Percentiles rank a stretch among this genome's conserved stretches.
phyloP scores from a whole-genome alignment of 495 filamentous ascomycete genomes.

The Tuber indicum region DNA sequence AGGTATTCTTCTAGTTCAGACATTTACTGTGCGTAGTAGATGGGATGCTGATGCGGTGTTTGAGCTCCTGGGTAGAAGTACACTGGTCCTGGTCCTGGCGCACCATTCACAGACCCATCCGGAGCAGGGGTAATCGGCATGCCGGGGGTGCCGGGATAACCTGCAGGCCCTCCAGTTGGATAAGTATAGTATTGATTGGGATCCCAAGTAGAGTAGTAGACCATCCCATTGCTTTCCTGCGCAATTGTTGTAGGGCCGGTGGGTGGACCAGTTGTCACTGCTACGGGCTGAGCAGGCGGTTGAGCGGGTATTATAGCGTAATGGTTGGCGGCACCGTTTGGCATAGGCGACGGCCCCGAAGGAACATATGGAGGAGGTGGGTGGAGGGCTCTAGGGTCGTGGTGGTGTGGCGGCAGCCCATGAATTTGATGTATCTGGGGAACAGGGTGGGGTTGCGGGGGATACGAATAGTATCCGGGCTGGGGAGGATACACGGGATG shows the following conservation, averaged over 20 bases:
- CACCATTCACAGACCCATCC: constrained; percentile 45
- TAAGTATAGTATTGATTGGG: constrained; percentile 66
- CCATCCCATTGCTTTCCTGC: constrained; percentile 88
- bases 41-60: constrained; percentile 49
- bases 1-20: not conserved
- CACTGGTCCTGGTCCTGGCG: constrained; percentile 57
- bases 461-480: constrained; percentile 58
- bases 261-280: constrained; percentile 46
- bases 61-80: constrained; percentile 67
- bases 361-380: constrained; percentile 47
- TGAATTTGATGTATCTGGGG: constrained; percentile 50
- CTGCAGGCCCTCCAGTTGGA: constrained; percentile 49
- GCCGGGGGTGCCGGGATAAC: constrained; percentile 48
- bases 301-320: constrained; percentile 48
- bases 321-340: constrained; percentile 42
- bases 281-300: constrained; percentile 44
- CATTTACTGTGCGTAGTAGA: constrained; percentile 58
- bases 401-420: constrained; percentile 52
- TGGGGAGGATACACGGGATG: constrained; percentile 66
- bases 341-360: constrained; percentile 45
- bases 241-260: constrained; percentile 66
- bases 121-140: constrained; percentile 52
- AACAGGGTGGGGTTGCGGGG: constrained; percentile 53
- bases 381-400: constrained; percentile 49
- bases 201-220: constrained; percentile 64